A percentile compares a stretch with the other conserved stretches of the same genome.
Conservation (phyloP, 352 stramenopile species). For the Globisporangium cederbergense region DNA sequence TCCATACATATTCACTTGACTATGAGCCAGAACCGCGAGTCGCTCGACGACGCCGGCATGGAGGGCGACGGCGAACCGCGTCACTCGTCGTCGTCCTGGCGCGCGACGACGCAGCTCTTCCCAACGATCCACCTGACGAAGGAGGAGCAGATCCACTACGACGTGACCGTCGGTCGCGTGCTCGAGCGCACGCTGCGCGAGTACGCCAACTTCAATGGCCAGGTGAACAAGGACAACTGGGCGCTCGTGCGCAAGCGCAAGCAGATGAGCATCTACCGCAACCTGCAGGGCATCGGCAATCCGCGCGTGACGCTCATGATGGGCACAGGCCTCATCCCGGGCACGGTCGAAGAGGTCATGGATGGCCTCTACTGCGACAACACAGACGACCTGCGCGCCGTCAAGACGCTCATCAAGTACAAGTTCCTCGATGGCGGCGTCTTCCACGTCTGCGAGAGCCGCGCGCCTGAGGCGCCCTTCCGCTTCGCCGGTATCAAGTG, state of each 20-base stretch:
- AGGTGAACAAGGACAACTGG: constrained; percentile 15
- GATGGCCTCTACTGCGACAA: constrained; percentile 37
- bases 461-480: constrained; percentile 26
- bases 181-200: constrained; percentile 18
- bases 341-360: constrained; percentile 33
- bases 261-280: constrained; percentile 20
- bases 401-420: constrained; percentile 30
- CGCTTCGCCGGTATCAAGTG: constrained; percentile 46
- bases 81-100: constrained; percentile 12
- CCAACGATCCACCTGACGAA: constrained; percentile 18
- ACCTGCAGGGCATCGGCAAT: constrained; percentile 9
- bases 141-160: constrained; percentile 21
- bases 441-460: constrained; percentile 34
- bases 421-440: constrained; percentile 28
- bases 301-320: constrained; percentile 16
- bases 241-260: constrained; percentile 15
- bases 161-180: constrained; percentile 17
- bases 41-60: background rate
- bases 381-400: constrained; percentile 30
- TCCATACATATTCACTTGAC: background rate
- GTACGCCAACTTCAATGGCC: constrained; percentile 15
- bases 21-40: constrained; percentile 5
- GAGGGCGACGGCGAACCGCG: background rate
- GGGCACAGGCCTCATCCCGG: constrained; percentile 11
- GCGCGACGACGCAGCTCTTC: constrained; percentile 18